phyloP scores from a whole-genome alignment of 2,329 filamentous ascomycete species.

The Pseudopyricularia cyperi region DNA sequence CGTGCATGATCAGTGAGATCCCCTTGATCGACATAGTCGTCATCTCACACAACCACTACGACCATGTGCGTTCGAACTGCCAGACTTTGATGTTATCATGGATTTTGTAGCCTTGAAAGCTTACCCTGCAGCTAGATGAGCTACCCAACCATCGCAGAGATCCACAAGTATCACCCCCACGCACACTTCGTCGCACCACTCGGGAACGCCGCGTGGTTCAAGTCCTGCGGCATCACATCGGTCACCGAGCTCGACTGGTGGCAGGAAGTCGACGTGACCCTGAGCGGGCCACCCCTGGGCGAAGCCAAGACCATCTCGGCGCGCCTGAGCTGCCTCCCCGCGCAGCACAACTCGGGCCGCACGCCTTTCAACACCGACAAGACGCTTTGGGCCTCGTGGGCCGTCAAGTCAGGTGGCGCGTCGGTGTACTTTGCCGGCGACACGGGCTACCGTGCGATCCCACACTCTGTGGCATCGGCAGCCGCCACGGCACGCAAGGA shows the following conservation, averaged over 20 bases:
- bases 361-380: slow-evolving; percentile 41
- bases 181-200: slow-evolving; percentile 54
- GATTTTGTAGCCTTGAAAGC: slow-evolving; percentile 15
- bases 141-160: slow-evolving; percentile 16
- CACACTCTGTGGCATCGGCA: not conserved
- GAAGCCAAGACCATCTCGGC: slow-evolving; percentile 21
- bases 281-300: slow-evolving; percentile 7
- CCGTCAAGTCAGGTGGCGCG: slow-evolving; percentile 21
- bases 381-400: slow-evolving; percentile 61
- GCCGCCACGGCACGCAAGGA: not conserved
- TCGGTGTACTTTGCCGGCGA: slow-evolving; percentile 55
- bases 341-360: slow-evolving; percentile 53
- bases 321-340: slow-evolving; percentile 52
- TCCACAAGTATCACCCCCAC: slow-evolving; percentile 14
- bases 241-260: slow-evolving; percentile 66
- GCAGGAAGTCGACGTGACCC: slow-evolving; percentile 44
- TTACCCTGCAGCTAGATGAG: not conserved
- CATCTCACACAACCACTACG: slow-evolving; percentile 44
- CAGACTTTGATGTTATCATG: not conserved
- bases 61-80: slow-evolving; percentile 35
- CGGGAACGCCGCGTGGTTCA: slow-evolving; percentile 55
- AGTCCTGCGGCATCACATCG: slow-evolving; percentile 34
- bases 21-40: slow-evolving; percentile 36
- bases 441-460: slow-evolving; percentile 43
- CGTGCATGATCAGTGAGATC: slow-evolving; percentile 32